Base-by-base conservation (phyloP, 257 asterid species). In the Solanum chilense region DNA sequence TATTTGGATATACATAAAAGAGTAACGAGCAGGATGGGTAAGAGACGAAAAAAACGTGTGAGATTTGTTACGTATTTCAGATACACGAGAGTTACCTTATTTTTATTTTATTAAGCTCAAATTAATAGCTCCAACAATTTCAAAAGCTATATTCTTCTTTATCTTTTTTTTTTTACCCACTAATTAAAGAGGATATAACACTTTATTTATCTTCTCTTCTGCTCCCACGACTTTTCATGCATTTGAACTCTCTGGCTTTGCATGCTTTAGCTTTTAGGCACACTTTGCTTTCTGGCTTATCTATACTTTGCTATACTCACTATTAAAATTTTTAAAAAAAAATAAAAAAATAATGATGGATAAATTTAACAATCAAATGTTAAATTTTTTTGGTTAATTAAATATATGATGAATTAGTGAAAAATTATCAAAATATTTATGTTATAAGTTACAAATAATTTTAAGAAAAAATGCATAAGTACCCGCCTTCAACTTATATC, bases 401-500 rank as follows among this genome's bases (percentile, higher is more conserved):
- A 37, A 37, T 37, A 37, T 37, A 37, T 37, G 39, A 37, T 10
- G 8, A 60, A 9, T 60, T 11, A 62, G 27, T 10, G 3, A 62
- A 10, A 5, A 23, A 62, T 62, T 60, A 62, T 62, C 7, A 23
- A 62, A 10, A 4, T 9, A 4, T 8, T 58, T 0, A 58, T 8
- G 5, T 58, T 58, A 37, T 37, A 37, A 58, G 1, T 58, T 58
- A 13, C 9, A 9, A 3, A 58, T 58, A 20, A 58, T 58, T 33
- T 33, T 33, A 33, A 33, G 5, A 5, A 1, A 33, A 33, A 33
- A 33, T 3, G 35, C 5, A 33, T 1, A 33, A 33, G 35, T 33
- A 33, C 0, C 5, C 1, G n/a, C n/a, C 1, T 0, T 33, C 5
- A 33, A 33, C 0, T 0, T 4, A 33, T 4, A 5, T 5, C 0